Conservation (phyloP, 2,329 filamentous ascomycete genomes). For the Biscogniauxia sp. region DNA sequence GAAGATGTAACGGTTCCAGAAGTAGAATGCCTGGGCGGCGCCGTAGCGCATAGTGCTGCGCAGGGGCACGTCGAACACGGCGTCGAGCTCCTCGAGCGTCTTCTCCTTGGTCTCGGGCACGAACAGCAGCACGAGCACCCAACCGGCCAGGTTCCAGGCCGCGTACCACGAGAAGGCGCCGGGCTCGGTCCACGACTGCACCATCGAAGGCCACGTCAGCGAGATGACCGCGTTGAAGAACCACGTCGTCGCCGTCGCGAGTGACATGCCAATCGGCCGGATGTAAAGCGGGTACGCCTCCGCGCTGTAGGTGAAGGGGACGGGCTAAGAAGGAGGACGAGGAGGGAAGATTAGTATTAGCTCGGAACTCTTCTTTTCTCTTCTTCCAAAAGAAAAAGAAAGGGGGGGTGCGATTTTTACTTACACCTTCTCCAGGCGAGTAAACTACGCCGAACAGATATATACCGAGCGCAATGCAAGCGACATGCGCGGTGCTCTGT, state of each 20-base stretch:
- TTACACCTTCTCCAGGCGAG: conserved; percentile 57
- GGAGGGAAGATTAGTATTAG: not conserved
- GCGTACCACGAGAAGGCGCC: conserved; percentile 51
- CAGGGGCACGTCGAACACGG: conserved; percentile 35
- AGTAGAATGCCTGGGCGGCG: conserved; percentile 30
- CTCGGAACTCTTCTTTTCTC: not conserved
- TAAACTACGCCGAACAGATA: conserved; percentile 51
- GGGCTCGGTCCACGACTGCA: conserved; percentile 42
- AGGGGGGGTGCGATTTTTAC: conserved; percentile 19
- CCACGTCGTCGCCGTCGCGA: conserved; percentile 54
- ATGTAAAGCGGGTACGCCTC: conserved; percentile 66
- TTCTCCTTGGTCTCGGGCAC: conserved; percentile 45
- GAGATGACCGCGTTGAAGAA: conserved; percentile 36
- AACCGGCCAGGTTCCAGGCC: conserved; percentile 47
- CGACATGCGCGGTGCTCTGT: conserved; percentile 37
- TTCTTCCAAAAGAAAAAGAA: no score
- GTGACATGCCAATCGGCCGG: conserved; percentile 59
- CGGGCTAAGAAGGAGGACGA: conserved; percentile 38
- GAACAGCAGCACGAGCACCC: conserved; percentile 41
- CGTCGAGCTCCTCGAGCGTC: conserved; percentile 44
- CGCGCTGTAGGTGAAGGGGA: conserved; percentile 66
- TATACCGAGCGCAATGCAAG: conserved; percentile 46
- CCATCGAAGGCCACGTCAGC: conserved; percentile 47
- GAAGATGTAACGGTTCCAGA: conserved; percentile 32
- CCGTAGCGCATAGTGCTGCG: conserved; percentile 36